These are phyloP conservation scores for Pyrenophora tritici-repentis DNA, from an alignment of 2,329 filamentous ascomycete genomes.

Conservation along the genomic window DNA sequence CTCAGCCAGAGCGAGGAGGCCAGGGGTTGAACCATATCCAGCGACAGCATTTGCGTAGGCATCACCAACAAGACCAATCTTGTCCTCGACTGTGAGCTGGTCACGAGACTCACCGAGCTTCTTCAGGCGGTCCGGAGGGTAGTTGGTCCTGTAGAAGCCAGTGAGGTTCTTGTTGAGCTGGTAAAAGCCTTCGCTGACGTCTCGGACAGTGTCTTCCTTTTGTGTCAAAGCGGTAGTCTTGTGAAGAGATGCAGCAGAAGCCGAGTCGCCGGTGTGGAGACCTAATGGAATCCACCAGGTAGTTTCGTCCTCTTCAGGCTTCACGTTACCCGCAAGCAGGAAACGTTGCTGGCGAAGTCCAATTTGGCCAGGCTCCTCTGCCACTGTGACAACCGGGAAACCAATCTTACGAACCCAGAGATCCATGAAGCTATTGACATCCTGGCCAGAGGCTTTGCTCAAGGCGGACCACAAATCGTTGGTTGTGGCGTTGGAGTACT, in stretches of 20 bases:
- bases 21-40: constrained; percentile 80
- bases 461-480: constrained; percentile 89
- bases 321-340: constrained; percentile 87
- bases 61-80: constrained; percentile 89
- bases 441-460: constrained; percentile 82
- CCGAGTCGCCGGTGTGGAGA: constrained; percentile 71
- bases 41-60: constrained; percentile 87
- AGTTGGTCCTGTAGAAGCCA: constrained; percentile 92
- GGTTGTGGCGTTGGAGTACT: constrained; percentile 89
- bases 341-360: constrained; percentile 85
- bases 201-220: constrained; percentile 76
- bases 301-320: constrained; percentile 87
- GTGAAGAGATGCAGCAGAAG: constrained; percentile 62
- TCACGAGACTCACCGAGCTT: constrained; percentile 79
- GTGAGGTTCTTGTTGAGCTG: constrained; percentile 90
- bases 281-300: constrained; percentile 95
- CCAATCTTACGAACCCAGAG: constrained; percentile 96
- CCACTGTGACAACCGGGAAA: constrained; percentile 85
- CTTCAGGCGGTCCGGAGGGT: constrained; percentile 79
- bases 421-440: constrained; percentile 86
- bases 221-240: constrained; percentile 70
- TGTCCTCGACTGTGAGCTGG: constrained; percentile 81
- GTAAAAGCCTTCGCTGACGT: constrained; percentile 81
- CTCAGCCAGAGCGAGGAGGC: constrained; percentile 80
- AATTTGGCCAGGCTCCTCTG: constrained; percentile 82